Evolutionary conservation across 139 green algal species (phyloP).

Genomic region (Chlorella ohadii): DNA sequence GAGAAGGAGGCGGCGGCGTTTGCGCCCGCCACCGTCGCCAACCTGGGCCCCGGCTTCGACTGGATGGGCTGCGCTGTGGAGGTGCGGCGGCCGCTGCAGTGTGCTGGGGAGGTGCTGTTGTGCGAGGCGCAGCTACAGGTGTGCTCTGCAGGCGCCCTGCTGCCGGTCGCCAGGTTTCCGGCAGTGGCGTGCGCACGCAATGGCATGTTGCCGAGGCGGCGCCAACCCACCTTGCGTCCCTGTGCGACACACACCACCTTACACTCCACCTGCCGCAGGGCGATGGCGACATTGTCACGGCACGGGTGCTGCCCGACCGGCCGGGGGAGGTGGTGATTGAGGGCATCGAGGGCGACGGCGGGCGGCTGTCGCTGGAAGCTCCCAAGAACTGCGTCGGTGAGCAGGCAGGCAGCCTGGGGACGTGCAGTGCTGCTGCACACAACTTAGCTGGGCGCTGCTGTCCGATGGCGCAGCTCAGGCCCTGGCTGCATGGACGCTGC

Average conservation of each 20-base stretch:
- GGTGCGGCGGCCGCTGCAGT: conserved; percentile 40
- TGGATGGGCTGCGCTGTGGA: conserved; percentile 97
- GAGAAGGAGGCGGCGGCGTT: conserved; percentile 72
- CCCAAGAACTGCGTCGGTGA: conserved; percentile 88
- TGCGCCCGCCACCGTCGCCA: conserved; percentile 95
- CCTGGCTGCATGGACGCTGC: not conserved
- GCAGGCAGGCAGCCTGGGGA: not conserved
- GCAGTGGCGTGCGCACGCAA: too few species aligned
- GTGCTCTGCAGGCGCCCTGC: not conserved
- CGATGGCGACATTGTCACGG: conserved; percentile 90
- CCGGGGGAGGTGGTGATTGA: conserved; percentile 88
- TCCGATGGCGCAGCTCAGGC: too few species aligned
- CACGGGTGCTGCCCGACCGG: conserved; percentile 63
- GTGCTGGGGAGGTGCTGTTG: not conserved
- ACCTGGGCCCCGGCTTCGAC: conserved; percentile 97
- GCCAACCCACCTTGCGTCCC: too few species aligned
- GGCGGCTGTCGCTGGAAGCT: conserved; percentile 82
- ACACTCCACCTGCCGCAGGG: conserved; percentile 75
- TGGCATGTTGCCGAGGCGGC: too few species aligned
- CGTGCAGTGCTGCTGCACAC: too few species aligned
- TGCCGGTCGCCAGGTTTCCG: not conserved
- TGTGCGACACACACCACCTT: too few species aligned
- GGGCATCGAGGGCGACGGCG: conserved; percentile 88
- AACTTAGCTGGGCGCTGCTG: too few species aligned
- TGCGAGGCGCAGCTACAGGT: not conserved